A percentile compares a stretch with the other conserved stretches of the same genome.
phyloP scores from a whole-genome alignment of 495 filamentous ascomycete species.

The Tuber indicum region DNA sequence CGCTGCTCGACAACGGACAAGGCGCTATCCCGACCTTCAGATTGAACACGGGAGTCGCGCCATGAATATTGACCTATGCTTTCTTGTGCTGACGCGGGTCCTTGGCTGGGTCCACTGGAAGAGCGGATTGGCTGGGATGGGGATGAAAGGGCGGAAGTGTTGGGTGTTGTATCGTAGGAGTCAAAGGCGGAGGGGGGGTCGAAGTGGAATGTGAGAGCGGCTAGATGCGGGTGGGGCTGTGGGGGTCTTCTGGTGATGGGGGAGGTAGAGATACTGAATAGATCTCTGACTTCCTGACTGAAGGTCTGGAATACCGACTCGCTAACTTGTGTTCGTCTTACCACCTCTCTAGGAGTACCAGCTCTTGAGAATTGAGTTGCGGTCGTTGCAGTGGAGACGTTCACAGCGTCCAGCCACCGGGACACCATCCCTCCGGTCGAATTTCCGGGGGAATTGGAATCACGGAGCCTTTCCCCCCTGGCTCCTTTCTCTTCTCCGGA shows the following conservation, averaged over 20 bases:
- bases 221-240: background rate
- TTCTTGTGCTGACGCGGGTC: background rate
- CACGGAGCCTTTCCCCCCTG: background rate
- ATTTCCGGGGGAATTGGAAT: background rate
- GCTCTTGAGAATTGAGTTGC: background rate
- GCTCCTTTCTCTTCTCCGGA: background rate
- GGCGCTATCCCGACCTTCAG: background rate
- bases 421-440: background rate
- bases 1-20: background rate
- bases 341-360: background rate
- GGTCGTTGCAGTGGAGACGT: background rate
- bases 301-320: background rate
- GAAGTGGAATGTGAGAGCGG: background rate
- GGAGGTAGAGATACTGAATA: background rate
- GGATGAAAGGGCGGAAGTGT: background rate
- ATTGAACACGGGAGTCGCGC: background rate
- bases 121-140: background rate
- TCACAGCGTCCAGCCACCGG: background rate
- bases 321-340: background rate
- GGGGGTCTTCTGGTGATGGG: background rate
- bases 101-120: background rate
- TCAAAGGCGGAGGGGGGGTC: background rate
- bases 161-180: background rate
- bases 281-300: constrained; percentile 1
- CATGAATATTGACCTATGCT: background rate